Evolutionary conservation across 768 basidiomycete genomes (phyloP), one percentile per base, ranked within the genome.

Genomic region (Termitomyces sp.): DNA sequence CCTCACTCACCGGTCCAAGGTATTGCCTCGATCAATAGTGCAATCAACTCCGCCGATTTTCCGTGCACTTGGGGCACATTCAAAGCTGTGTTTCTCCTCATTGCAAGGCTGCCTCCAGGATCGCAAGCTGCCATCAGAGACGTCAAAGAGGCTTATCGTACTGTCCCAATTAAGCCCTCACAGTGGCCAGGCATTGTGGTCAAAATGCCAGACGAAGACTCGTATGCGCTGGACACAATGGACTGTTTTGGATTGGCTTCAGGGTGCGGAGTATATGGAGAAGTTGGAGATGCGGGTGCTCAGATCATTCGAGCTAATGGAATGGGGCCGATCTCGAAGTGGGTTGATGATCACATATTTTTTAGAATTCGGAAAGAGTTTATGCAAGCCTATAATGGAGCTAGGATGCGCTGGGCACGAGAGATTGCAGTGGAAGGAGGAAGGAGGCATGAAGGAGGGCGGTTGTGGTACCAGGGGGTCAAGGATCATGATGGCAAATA

Each of bases 41-140:
- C 3, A 0, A 41, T 41, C 9, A 8, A 41, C 4, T 7, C 18
- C 0, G 1, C 18, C 2, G 0, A 2, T 0, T 41, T 41, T 9
- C 41, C 41, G 0, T 41, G 41, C 41, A 41, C 18, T 1, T n/a
- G 41, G 18, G 9, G 41, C 0, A 41, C 18, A 3, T 41, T 41
- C 5, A 2, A 7, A 7, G 7, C 2, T 0, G 5, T 41, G 0
- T 41, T 6, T 3, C 1, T 41, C 7, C 41, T 41, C 8, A 41
- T 41, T n/a, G 4, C 41, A n/a, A 41, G n/a, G 5, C 18, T 41
- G 0, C 41, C 18, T 0, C 18, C 18, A n/a, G 18, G 7, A 2
- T 41, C 18, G 2, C 41, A 41, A 5, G 41, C 41, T 1, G 41
- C 41, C 0, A 9, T 41, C 2, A 3, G 41, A n/a, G 41, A 41